These are phyloP conservation scores for Suhomyces sp. DNA, from an alignment of 805 yeast genomes.

Conservation along the genomic window DNA sequence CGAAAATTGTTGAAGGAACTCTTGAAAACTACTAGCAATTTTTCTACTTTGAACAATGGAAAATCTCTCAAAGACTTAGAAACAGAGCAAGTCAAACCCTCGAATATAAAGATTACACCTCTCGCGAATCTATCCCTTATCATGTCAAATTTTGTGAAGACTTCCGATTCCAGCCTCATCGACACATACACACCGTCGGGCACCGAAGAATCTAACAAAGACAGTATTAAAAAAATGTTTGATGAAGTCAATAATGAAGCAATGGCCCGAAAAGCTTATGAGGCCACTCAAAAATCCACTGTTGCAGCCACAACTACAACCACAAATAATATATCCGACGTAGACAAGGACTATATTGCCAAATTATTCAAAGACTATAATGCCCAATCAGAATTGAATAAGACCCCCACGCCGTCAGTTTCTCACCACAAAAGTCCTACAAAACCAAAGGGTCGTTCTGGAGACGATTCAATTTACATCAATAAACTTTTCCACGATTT, in stretches of 20 bases:
- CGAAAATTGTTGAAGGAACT: constrained; percentile 44
- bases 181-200: constrained; percentile 27
- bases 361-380: constrained; percentile 21
- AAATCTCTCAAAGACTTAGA: constrained; percentile 19
- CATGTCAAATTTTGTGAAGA: constrained; percentile 53
- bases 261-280: not conserved
- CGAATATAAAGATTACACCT: constrained; percentile 36
- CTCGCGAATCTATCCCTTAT: constrained; percentile 50
- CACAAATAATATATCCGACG: constrained; percentile 9
- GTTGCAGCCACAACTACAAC: constrained; percentile 1
- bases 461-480: constrained; percentile 24
- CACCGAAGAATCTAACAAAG: constrained; percentile 4
- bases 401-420: not conserved
- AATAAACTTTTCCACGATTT: constrained; percentile 26
- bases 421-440: not conserved
- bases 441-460: constrained; percentile 3
- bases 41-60: constrained; percentile 23
- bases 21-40: constrained; percentile 21
- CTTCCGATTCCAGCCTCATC: constrained; percentile 33
- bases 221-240: constrained; percentile 15
- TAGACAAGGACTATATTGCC: constrained; percentile 27
- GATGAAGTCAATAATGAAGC: constrained; percentile 10
- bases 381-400: not conserved
- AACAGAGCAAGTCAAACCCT: constrained; percentile 9
- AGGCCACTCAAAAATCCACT: not conserved